Conservation (phyloP, 768 basidiomycete genomes). For the Collybia nuda region DNA sequence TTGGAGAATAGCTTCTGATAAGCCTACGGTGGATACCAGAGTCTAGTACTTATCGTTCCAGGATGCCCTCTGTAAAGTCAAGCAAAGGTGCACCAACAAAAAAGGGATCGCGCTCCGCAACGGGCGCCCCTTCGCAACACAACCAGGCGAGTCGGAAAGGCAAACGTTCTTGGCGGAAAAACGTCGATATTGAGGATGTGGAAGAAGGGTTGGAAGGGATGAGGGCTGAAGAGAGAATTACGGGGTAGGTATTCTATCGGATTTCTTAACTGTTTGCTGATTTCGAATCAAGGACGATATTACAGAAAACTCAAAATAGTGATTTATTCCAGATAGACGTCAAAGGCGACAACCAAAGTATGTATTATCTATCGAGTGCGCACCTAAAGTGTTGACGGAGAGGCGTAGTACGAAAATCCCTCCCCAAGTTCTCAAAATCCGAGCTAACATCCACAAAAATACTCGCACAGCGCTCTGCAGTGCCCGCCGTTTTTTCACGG, state of each 20-base stretch:
- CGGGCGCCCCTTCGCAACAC: slow-evolving; percentile 61
- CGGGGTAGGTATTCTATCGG: slow-evolving; percentile 53
- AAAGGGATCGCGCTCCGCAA: slow-evolving; percentile 22
- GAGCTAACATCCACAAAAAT: slow-evolving; percentile 75
- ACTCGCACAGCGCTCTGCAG: slow-evolving; percentile 81
- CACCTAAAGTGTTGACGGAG: not conserved
- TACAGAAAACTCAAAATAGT: slow-evolving; percentile 68
- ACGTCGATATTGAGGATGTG: slow-evolving; percentile 81
- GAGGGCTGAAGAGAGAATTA: slow-evolving; percentile 77
- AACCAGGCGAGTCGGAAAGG: slow-evolving; percentile 81
- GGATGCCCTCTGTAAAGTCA: slow-evolving; percentile 3
- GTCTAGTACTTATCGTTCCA: too few species aligned
- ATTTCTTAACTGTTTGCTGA: not conserved
- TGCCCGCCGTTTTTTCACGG: slow-evolving; percentile 80
- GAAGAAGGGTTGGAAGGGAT: slow-evolving; percentile 75
- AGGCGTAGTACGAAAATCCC: slow-evolving; percentile 52
- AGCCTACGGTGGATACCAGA: too few species aligned
- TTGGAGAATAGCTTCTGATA: not conserved
- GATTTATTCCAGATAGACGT: slow-evolving; percentile 83
- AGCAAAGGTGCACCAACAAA: not conserved
- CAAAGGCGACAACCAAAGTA: slow-evolving; percentile 75
- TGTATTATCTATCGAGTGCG: slow-evolving; percentile 16
- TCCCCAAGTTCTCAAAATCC: slow-evolving; percentile 53
- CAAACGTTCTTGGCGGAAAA: slow-evolving; percentile 93
- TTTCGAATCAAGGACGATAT: slow-evolving; percentile 41